Percentiles rank a stretch among this genome's conserved stretches.
phyloP scores from a whole-genome alignment of 139 green algal species.

The Mychonastes homosphaera region DNA sequence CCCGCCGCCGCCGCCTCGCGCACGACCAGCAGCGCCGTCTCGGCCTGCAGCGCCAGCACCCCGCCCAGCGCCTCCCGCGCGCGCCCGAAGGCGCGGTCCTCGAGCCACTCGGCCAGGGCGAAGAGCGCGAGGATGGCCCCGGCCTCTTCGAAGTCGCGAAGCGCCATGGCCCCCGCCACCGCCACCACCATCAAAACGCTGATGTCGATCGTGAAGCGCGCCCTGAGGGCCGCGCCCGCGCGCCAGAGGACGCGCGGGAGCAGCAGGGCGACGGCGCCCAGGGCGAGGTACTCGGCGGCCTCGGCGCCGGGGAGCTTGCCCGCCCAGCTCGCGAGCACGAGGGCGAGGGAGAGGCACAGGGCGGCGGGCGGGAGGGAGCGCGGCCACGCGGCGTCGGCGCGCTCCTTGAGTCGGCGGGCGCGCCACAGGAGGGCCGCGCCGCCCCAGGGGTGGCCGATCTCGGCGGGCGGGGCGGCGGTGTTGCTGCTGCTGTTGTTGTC shows the following conservation, averaged over 20 bases:
- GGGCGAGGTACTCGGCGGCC: conserved; percentile 1
- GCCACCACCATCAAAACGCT: conserved; percentile 47
- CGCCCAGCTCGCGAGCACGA: conserved; percentile 27
- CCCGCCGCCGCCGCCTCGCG: neutral
- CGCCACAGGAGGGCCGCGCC: no score
- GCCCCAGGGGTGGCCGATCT: no score
- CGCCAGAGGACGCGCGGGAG: neutral
- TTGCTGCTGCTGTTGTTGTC: neutral
- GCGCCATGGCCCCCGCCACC: conserved; percentile 21
- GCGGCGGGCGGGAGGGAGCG: no score
- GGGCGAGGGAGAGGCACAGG: no score
- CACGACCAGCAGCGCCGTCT: conserved; percentile 21
- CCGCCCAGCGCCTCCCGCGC: conserved; percentile 15
- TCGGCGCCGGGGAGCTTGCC: no score
- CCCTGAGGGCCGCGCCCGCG: neutral
- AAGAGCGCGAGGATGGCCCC: conserved; percentile 57
- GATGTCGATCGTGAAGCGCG: conserved; percentile 33
- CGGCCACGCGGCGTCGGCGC: no score
- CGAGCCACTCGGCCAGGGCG: conserved; percentile 44
- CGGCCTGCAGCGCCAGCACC: conserved; percentile 27
- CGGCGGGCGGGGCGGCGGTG: neutral
- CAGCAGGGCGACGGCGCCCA: neutral
- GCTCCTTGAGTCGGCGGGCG: no score
- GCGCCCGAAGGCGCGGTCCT: conserved; percentile 23
- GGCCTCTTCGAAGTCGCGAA: conserved; percentile 46